Conservation (phyloP, 2,329 filamentous ascomycete species). For the Sordariomycetes sp. region DNA sequence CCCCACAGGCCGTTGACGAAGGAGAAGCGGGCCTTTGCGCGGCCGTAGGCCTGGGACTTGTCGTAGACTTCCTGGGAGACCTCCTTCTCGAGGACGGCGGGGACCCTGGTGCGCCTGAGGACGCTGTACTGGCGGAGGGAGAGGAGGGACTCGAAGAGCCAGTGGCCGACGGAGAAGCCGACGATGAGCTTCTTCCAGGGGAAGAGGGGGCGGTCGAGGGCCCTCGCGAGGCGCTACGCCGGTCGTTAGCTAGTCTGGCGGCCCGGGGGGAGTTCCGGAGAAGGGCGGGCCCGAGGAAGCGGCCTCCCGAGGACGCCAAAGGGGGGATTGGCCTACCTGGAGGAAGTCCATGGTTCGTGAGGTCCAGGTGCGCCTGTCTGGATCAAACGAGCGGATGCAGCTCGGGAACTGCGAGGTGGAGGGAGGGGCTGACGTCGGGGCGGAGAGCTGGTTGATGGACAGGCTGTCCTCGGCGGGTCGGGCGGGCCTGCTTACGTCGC, state of each 20-base stretch:
- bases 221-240: slow-evolving; percentile 59
- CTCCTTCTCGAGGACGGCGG: slow-evolving; percentile 72
- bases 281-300: slow-evolving; percentile 1
- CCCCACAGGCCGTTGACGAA: slow-evolving; percentile 71
- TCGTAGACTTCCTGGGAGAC: slow-evolving; percentile 85
- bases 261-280: neutral
- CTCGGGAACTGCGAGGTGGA: neutral
- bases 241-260: slow-evolving; percentile 1
- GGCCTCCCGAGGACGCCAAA: too few species aligned
- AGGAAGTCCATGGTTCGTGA: slow-evolving; percentile 4
- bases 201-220: slow-evolving; percentile 83
- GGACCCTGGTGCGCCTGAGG: slow-evolving; percentile 35
- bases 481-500: neutral
- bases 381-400: slow-evolving; percentile 3
- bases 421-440: neutral
- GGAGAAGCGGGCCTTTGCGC: slow-evolving; percentile 85
- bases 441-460: neutral
- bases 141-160: slow-evolving; percentile 78
- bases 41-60: slow-evolving; percentile 80
- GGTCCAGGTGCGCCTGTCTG: neutral
- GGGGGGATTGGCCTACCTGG: slow-evolving; percentile 1
- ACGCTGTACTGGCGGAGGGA: slow-evolving; percentile 83
- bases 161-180: slow-evolving; percentile 87
- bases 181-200: slow-evolving; percentile 97
- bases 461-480: neutral